These are phyloP conservation scores for Calycina marina DNA, from an alignment of 2,329 filamentous ascomycete genomes.

Conservation along the genomic window DNA sequence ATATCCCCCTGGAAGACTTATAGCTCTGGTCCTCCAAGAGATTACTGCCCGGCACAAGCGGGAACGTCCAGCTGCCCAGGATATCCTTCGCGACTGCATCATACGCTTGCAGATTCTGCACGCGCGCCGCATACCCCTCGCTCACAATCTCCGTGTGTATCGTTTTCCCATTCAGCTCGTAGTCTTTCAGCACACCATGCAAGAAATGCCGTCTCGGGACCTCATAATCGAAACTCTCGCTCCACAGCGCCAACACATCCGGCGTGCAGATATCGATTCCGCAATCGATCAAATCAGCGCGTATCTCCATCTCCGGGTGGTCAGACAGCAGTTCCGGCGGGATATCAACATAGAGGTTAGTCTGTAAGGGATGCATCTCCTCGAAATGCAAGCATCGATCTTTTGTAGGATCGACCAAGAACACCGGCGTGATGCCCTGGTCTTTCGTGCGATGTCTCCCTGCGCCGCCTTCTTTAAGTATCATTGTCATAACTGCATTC, in stretches of 20 bases:
- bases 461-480: constrained; percentile 64
- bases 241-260: constrained; percentile 88
- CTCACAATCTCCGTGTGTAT: constrained; percentile 79
- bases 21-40: constrained; percentile 66
- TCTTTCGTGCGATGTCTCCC: constrained; percentile 61
- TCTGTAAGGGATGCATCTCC: constrained; percentile 61
- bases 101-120: constrained; percentile 76
- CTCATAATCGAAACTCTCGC: constrained; percentile 95
- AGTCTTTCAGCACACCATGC: constrained; percentile 88
- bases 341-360: constrained; percentile 51
- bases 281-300: constrained; percentile 81
- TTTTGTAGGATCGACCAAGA: constrained; percentile 69
- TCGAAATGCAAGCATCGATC: constrained; percentile 87
- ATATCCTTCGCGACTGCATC: constrained; percentile 79
- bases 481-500: constrained; percentile 95
- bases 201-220: constrained; percentile 77
- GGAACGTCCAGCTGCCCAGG: constrained; percentile 76
- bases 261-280: constrained; percentile 96
- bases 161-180: constrained; percentile 93
- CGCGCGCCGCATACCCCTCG: constrained; percentile 74
- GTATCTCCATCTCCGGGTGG: constrained; percentile 62
- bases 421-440: constrained; percentile 62
- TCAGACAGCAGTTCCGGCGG: constrained; percentile 67
- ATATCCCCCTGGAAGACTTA: constrained; percentile 52
- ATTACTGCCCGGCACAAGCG: constrained; percentile 81